phyloP scores from a whole-genome alignment of 495 filamentous ascomycete genomes.

The Penicillium cinerascens region DNA sequence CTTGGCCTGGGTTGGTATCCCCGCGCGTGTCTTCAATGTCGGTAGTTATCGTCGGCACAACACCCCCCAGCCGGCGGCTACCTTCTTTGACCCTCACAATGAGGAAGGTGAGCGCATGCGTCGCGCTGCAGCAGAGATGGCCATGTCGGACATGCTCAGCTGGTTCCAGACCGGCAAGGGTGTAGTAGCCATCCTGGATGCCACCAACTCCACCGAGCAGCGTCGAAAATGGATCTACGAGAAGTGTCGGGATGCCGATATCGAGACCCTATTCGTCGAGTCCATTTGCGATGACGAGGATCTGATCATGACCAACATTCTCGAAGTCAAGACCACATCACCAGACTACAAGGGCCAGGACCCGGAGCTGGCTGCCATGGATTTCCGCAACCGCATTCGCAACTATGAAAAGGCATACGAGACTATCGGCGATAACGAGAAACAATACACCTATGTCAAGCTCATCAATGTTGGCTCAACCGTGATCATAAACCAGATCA shows the following conservation, averaged over 20 bases:
- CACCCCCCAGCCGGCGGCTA: slow-evolving; percentile 80
- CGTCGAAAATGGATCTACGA: slow-evolving; percentile 91
- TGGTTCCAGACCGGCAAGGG: slow-evolving; percentile 77
- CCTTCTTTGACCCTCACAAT: slow-evolving; percentile 91
- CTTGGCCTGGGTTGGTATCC: slow-evolving; percentile 91
- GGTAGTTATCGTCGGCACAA: slow-evolving; percentile 85
- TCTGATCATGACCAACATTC: slow-evolving; percentile 93
- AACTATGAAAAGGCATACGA: slow-evolving; percentile 97
- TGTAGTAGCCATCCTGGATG: slow-evolving; percentile 87
- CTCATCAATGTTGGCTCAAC: slow-evolving; percentile 93
- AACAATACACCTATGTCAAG: slow-evolving; percentile 86
- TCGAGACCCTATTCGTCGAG: slow-evolving; percentile 93
- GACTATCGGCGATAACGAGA: slow-evolving; percentile 83
- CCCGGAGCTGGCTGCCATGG: slow-evolving; percentile 80
- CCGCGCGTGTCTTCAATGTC: slow-evolving; percentile 92
- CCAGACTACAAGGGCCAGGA: slow-evolving; percentile 94
- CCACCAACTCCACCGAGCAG: slow-evolving; percentile 87
- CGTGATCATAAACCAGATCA: slow-evolving; percentile 95
- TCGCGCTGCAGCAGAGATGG: slow-evolving; percentile 81
- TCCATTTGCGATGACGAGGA: slow-evolving; percentile 93
- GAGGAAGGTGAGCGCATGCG: slow-evolving; percentile 85
- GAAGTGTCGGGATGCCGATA: slow-evolving; percentile 62
- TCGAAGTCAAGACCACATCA: slow-evolving; percentile 94
- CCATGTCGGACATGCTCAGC: slow-evolving; percentile 82
- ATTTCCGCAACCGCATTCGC: slow-evolving; percentile 90